Percentiles rank a stretch among this genome's conserved stretches.
phyloP scores from a whole-genome alignment of 176 grass and related monocot genomes.

The Echinochloa phyllopogon region DNA sequence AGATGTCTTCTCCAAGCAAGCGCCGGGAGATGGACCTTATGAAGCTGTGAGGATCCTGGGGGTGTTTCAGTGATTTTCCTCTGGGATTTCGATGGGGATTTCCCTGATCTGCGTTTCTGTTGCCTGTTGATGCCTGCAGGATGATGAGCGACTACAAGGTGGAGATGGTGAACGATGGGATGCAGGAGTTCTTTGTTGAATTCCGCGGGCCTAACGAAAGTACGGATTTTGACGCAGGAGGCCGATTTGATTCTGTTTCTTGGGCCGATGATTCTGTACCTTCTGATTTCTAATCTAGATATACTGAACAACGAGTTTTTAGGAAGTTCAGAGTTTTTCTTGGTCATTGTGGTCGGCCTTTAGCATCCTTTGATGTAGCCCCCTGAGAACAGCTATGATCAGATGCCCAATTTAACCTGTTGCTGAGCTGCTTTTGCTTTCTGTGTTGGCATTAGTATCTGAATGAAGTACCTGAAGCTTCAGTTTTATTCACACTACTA shows the following conservation, averaged over 20 bases:
- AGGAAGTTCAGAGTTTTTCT: background rate
- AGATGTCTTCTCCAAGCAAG: conserved; percentile 96
- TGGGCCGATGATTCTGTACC: conserved; percentile 15
- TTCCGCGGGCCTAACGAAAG: conserved; percentile 94
- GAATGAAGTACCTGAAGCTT: background rate
- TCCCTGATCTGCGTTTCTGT: conserved; percentile 26
- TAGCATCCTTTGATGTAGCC: conserved; percentile 15
- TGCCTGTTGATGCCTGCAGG: conserved; percentile 51
- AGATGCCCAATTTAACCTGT: conserved; percentile 35
- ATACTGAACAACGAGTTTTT: background rate
- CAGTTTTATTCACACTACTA: background rate
- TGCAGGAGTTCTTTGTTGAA: conserved; percentile 94
- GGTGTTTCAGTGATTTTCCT: background rate
- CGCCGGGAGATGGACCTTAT: conserved; percentile 98
- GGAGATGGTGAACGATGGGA: conserved; percentile 99
- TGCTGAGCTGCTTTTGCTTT: conserved; percentile 8
- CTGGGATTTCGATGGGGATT: background rate
- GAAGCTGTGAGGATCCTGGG: conserved; percentile 80
- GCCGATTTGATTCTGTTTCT: conserved; percentile 6
- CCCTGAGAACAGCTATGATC: background rate
- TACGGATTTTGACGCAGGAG: conserved; percentile 39
- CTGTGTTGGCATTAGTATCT: background rate
- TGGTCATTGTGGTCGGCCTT: background rate
- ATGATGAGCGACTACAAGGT: conserved; percentile 99
- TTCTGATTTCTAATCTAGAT: conserved; percentile 31